A percentile compares a stretch with the other conserved stretches of the same genome.
Conservation (phyloP, 352 stramenopile species). For the Phytopythium delawarense region DNA sequence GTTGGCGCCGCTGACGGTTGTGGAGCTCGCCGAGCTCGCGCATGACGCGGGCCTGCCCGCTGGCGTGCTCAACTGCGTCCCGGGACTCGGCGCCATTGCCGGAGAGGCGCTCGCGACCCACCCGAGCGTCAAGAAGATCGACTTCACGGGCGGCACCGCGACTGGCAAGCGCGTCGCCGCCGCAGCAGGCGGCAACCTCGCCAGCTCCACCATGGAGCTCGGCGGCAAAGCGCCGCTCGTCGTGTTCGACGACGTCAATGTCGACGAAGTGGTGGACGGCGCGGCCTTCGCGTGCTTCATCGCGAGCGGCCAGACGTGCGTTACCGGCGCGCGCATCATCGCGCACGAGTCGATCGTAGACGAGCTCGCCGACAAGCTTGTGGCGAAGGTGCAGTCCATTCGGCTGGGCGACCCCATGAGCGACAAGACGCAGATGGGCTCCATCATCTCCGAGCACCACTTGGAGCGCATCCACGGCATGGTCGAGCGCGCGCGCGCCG, state of each 20-base stretch:
- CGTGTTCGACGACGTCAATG: conserved; percentile 58
- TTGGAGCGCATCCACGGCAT: conserved; percentile 60
- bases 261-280: conserved; percentile 56
- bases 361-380: conserved; percentile 58
- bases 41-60: conserved; percentile 30
- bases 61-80: conserved; percentile 47
- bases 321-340: conserved; percentile 77
- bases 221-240: conserved; percentile 69
- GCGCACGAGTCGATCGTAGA: conserved; percentile 78
- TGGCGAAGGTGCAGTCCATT: conserved; percentile 48
- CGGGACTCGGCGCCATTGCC: conserved; percentile 28
- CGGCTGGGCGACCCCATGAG: conserved; percentile 51
- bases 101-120: conserved; percentile 32
- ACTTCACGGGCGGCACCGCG: conserved; percentile 44
- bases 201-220: conserved; percentile 58
- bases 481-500: conserved; percentile 69
- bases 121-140: conserved; percentile 45
- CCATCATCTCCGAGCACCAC: conserved; percentile 57
- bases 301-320: conserved; percentile 75
- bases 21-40: conserved; percentile 42
- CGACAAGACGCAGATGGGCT: conserved; percentile 55
- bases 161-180: conserved; percentile 34
- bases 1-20: conserved; percentile 54
- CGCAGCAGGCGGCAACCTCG: conserved; percentile 34
- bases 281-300: conserved; percentile 70